Percentiles rank a stretch among this genome's conserved stretches.
These are phyloP conservation scores for Plasmodium malariae DNA, from an alignment of 169 alveolate species.

Conservation along the genomic window DNA sequence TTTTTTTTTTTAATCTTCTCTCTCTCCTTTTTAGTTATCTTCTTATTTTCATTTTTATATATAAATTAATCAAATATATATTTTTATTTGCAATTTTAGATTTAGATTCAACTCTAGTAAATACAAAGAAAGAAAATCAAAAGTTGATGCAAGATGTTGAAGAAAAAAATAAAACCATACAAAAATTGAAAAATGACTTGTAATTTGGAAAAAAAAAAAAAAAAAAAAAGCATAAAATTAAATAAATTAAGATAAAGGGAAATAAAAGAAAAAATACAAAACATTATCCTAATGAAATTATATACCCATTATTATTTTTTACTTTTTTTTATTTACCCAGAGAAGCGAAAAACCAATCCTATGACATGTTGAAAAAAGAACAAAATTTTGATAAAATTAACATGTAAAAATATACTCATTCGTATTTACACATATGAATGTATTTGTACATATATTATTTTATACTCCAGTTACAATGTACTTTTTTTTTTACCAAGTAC, in stretches of 20 bases:
- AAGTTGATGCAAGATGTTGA: conserved; percentile 38
- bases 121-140: conserved; percentile 41
- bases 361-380: conserved; percentile 50
- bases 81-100: conserved; percentile 4
- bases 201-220: conserved; percentile 22
- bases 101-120: conserved; percentile 33
- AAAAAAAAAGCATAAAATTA: too few relatives aligned
- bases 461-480: neutral
- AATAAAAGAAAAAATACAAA: neutral
- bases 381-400: conserved; percentile 49
- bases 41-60: neutral
- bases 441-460: neutral
- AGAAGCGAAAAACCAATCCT: conserved; percentile 49
- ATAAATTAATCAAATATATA: neutral
- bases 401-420: conserved; percentile 43
- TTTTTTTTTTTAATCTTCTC: neutral
- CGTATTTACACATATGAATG: neutral
- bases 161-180: conserved; percentile 71
- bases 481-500: conserved; percentile 11
- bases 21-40: neutral
- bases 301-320: conserved; percentile 1
- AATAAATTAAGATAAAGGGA: too few relatives aligned
- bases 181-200: conserved; percentile 59
- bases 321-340: conserved; percentile 29
- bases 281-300: neutral